Percentiles rank a stretch among this genome's conserved stretches.
phyloP scores from a whole-genome alignment of 2,329 filamentous ascomycete species.

The Neobulgaria alba region DNA sequence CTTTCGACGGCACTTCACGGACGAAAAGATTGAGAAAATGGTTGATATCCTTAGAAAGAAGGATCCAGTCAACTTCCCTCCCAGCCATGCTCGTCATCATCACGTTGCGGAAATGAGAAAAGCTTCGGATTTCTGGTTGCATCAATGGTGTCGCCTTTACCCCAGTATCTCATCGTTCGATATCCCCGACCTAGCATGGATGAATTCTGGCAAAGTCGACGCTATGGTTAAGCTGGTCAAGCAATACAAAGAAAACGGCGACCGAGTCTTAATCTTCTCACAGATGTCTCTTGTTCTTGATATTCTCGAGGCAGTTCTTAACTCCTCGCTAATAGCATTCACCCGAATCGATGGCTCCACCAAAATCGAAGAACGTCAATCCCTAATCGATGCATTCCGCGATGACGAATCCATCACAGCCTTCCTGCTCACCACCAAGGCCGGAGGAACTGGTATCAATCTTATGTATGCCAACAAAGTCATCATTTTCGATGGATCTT shows the following conservation, averaged over 20 bases:
- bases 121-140: constrained; percentile 57
- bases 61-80: constrained; percentile 43
- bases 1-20: constrained; percentile 71
- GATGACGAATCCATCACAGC: constrained; percentile 69
- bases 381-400: constrained; percentile 82
- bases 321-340: constrained; percentile 63
- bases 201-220: constrained; percentile 74
- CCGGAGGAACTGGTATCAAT: constrained; percentile 95
- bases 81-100: constrained; percentile 41
- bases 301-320: constrained; percentile 76
- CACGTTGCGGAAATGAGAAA: constrained; percentile 47
- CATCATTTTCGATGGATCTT: constrained; percentile 92
- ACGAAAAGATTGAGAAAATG: constrained; percentile 69
- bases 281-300: constrained; percentile 90
- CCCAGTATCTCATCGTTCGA: constrained; percentile 46
- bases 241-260: constrained; percentile 68
- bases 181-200: constrained; percentile 43
- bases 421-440: constrained; percentile 87
- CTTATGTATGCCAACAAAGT: constrained; percentile 94
- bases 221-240: constrained; percentile 68
- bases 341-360: constrained; percentile 83
- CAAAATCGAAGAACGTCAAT: constrained; percentile 73
- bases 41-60: constrained; percentile 66
- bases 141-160: constrained; percentile 56
- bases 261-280: constrained; percentile 83